Evolutionary conservation across 2,329 filamentous ascomycete species (phyloP).

Genomic region (Drechslerella dactyloides): DNA sequence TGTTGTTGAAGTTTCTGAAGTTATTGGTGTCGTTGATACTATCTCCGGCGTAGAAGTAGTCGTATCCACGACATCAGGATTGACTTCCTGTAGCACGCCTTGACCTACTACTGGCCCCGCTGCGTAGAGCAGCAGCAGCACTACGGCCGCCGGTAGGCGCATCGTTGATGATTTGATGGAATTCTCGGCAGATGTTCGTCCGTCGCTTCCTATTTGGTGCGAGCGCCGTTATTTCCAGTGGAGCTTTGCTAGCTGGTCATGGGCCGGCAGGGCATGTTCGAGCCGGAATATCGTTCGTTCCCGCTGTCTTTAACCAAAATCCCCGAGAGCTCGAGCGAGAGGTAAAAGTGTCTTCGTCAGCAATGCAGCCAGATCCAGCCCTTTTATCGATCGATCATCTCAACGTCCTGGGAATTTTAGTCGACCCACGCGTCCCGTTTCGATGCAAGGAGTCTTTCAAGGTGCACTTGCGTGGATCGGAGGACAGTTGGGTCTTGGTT

Average conservation of each 20-base stretch:
- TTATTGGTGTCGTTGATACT: conserved; percentile 4
- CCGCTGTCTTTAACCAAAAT: conserved; percentile 12
- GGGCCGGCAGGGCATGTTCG: conserved; percentile 29
- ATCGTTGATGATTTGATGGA: conserved; percentile 18
- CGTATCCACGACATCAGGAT: conserved; percentile 16
- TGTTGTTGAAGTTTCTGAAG: too few species aligned
- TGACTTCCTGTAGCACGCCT: conserved; percentile 12
- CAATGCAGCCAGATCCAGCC: conserved; percentile 19
- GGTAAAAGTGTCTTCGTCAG: conserved; percentile 17
- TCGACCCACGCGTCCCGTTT: background rate
- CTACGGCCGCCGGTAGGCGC: conserved; percentile 23
- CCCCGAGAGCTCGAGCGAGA: conserved; percentile 8
- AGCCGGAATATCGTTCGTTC: background rate
- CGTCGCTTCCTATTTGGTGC: conserved; percentile 22
- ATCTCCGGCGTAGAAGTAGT: background rate
- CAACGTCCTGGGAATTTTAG: conserved; percentile 9
- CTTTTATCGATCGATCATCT: conserved; percentile 42
- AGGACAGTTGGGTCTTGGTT: background rate
- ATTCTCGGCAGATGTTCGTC: conserved; percentile 7
- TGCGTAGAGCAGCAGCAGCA: conserved; percentile 39
- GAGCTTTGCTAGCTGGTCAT: conserved; percentile 26
- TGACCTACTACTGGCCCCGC: conserved; percentile 23
- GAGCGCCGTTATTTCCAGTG: conserved; percentile 3
- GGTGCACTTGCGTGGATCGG: conserved; percentile 18
- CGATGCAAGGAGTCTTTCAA: conserved; percentile 32